Conservation (phyloP, 2,329 filamentous ascomycete genomes). For the Dactylellina parvicollis region DNA sequence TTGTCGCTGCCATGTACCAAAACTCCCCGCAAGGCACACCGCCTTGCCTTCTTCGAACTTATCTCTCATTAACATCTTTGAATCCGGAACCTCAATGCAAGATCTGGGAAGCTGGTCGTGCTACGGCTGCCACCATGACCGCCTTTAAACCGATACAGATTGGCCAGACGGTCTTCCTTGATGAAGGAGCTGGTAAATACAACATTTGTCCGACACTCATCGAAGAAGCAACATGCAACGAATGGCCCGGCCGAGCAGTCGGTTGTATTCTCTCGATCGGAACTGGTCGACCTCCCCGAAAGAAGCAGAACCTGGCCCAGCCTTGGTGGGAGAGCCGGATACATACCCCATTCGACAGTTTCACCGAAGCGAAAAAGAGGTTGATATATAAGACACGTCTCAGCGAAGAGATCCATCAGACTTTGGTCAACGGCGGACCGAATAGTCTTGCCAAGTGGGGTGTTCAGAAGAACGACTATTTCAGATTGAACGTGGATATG, state of each 20-base stretch:
- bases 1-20: conserved; percentile 87
- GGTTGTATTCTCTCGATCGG: conserved; percentile 92
- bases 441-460: conserved; percentile 68
- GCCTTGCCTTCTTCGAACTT: conserved; percentile 83
- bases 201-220: conserved; percentile 87
- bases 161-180: conserved; percentile 91
- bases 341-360: conserved; percentile 73
- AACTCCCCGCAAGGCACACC: conserved; percentile 75
- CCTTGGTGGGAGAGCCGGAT: conserved; percentile 91
- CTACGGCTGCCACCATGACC: conserved; percentile 88
- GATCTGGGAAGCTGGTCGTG: conserved; percentile 95
- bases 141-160: conserved; percentile 97
- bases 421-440: conserved; percentile 23
- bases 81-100: conserved; percentile 82
- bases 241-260: conserved; percentile 83
- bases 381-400: conserved; percentile 92
- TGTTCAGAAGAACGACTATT: conserved; percentile 90
- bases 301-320: conserved; percentile 72
- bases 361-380: conserved; percentile 84
- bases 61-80: conserved; percentile 72
- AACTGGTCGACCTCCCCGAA: conserved; percentile 78
- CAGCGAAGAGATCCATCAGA: conserved; percentile 86
- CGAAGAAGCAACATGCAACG: conserved; percentile 89
- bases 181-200: conserved; percentile 89
- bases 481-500: conserved; percentile 94